Conservation (phyloP, 768 basidiomycete genomes). For the Amanita phalloides region DNA sequence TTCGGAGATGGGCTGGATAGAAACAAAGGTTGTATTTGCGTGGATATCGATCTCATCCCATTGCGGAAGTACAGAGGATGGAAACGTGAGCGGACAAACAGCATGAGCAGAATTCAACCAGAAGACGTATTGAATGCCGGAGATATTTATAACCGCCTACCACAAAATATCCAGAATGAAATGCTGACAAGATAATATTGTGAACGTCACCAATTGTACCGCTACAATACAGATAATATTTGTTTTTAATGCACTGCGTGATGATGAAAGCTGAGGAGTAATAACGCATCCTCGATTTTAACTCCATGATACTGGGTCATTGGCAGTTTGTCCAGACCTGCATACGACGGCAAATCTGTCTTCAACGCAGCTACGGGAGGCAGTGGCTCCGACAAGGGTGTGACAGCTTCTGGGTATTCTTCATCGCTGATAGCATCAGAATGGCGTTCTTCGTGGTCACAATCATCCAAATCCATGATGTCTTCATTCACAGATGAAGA, state of each 20-base stretch:
- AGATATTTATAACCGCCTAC: not conserved
- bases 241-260: conserved; percentile 41
- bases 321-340: conserved; percentile 37
- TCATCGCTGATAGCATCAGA: conserved; percentile 60
- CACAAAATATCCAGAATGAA: not conserved
- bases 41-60: conserved; percentile 25
- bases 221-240: conserved; percentile 10
- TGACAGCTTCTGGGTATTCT: conserved; percentile 65
- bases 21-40: conserved; percentile 29
- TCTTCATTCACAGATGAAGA: conserved; percentile 36
- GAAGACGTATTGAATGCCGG: not conserved
- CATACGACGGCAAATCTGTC: conserved; percentile 12
- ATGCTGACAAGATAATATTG: not conserved
- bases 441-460: conserved; percentile 31
- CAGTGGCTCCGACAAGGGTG: conserved; percentile 46
- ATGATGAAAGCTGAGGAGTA: conserved; percentile 67
- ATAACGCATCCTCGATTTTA: conserved; percentile 62
- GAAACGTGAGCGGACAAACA: not conserved
- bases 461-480: conserved; percentile 40
- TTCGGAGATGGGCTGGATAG: conserved; percentile 46
- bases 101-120: not conserved
- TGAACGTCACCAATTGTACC: not conserved
- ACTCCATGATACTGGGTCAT: conserved; percentile 38
- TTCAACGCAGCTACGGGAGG: conserved; percentile 15
- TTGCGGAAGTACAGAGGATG: conserved; percentile 4